Conservation (phyloP, 2,329 filamentous ascomycete species). For the Annulohypoxylon truncatum region DNA sequence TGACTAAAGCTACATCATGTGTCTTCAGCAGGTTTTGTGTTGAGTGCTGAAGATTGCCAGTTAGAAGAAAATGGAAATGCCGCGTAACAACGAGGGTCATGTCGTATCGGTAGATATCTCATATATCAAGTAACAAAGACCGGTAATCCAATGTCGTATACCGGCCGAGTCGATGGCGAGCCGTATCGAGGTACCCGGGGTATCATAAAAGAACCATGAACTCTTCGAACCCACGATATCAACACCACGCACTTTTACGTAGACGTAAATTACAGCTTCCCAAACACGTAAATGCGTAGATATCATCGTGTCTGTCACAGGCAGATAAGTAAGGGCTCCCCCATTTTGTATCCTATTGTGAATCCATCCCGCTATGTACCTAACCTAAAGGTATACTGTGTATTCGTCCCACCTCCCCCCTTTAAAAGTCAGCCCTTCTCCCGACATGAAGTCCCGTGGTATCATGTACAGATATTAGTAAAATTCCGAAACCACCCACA, state of each 20-base stretch:
- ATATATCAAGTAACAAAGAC: background rate
- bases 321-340: conserved; percentile 5
- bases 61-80: background rate
- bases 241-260: background rate
- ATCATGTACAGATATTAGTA: conserved; percentile 37
- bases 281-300: conserved; percentile 10
- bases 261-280: conserved; percentile 17
- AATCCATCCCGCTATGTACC: conserved; percentile 2
- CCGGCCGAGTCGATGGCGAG: background rate
- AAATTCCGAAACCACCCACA: conserved; percentile 25
- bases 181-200: background rate
- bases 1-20: background rate
- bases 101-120: background rate
- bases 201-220: background rate
- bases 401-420: background rate
- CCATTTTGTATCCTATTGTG: conserved; percentile 7
- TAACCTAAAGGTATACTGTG: conserved; percentile 14
- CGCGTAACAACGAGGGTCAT: background rate
- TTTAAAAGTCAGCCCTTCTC: conserved; percentile 1
- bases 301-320: background rate
- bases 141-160: background rate
- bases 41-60: background rate
- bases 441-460: conserved; percentile 36
- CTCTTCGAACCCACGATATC: background rate
- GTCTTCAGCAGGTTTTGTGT: background rate